These are phyloP conservation scores for Trichosporon sp. DNA, from an alignment of 1,284 basidiomycete species.

Conservation along the genomic window DNA sequence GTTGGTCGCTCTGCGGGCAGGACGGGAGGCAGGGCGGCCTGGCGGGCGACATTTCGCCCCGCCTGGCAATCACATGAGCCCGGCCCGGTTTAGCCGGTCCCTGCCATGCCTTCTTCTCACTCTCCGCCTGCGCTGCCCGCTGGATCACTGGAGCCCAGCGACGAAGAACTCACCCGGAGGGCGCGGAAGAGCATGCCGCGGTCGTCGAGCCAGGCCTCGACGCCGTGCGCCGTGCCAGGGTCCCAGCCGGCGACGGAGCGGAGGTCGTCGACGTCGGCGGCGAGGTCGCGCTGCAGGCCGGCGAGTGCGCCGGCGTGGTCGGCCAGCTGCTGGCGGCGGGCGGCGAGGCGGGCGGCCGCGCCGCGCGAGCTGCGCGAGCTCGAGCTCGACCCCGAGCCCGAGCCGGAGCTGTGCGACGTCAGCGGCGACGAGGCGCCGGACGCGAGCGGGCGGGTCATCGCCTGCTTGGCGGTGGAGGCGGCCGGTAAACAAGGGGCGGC, in stretches of 20 bases:
- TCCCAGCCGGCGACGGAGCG: constrained; percentile 43
- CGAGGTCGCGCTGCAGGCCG: constrained; percentile 32
- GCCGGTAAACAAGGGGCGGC: background rate
- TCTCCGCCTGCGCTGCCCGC: too few species aligned
- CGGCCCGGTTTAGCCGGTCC: constrained; percentile 1
- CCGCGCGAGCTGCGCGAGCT: background rate
- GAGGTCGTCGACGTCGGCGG: constrained; percentile 37
- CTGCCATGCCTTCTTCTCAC: background rate
- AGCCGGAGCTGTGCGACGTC: background rate
- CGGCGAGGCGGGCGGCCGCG: background rate
- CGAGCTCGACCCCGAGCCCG: too few species aligned
- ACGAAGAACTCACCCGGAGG: constrained; percentile 43
- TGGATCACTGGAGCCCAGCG: too few species aligned
- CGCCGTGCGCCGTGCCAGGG: constrained; percentile 27
- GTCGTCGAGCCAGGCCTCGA: constrained; percentile 42
- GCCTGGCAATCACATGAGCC: background rate
- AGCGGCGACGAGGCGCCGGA: background rate
- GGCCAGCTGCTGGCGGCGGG: constrained; percentile 28
- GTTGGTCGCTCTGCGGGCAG: too few species aligned
- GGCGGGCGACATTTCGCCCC: too few species aligned
- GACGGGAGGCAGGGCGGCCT: background rate
- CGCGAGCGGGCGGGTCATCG: background rate
- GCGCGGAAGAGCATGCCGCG: constrained; percentile 37
- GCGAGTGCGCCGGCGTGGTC: constrained; percentile 29
- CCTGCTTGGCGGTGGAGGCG: background rate